Percentiles rank a stretch among this genome's conserved stretches.
These are phyloP conservation scores for Heliamphora exappendiculata DNA, from an alignment of 148 eudicot genomes.

Conservation along the genomic window DNA sequence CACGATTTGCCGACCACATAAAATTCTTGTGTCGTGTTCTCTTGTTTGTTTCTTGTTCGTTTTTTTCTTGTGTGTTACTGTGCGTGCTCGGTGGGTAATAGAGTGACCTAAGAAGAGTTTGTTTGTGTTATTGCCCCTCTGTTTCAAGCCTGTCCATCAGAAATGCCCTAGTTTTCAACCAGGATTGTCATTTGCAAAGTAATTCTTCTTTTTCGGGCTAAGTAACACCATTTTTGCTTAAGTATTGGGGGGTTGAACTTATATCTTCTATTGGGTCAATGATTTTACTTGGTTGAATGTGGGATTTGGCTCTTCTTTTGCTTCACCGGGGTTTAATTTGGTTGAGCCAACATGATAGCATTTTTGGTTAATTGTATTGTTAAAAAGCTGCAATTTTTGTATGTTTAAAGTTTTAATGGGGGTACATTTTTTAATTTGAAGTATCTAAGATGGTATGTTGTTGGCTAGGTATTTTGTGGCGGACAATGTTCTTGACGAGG, in stretches of 20 bases:
- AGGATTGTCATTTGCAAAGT: not conserved
- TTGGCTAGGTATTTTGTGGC: slow-evolving; percentile 66
- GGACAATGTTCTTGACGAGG: slow-evolving; percentile 80
- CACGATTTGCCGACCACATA: too few species aligned
- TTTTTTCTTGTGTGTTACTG: not conserved
- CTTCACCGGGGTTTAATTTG: not conserved
- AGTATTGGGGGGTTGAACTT: not conserved
- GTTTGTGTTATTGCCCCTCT: not conserved
- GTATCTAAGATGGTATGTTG: slow-evolving; percentile 7
- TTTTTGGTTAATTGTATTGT: not conserved
- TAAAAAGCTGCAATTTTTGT: not conserved
- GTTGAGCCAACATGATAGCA: not conserved
- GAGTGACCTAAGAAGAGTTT: not conserved
- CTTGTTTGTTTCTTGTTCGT: not conserved
- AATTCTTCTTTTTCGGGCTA: too few species aligned
- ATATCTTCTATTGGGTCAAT: not conserved
- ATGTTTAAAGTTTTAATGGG: not conserved
- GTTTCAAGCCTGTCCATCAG: slow-evolving; percentile 3
- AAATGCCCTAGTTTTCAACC: not conserved
- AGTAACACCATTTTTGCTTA: not conserved
- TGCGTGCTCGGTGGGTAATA: too few species aligned
- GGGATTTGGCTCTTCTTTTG: not conserved
- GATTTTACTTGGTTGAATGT: not conserved
- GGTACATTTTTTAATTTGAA: not conserved
- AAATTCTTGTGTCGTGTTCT: too few species aligned